Conservation (phyloP, 805 yeast genomes). For the Cephaloascus albidus region DNA sequence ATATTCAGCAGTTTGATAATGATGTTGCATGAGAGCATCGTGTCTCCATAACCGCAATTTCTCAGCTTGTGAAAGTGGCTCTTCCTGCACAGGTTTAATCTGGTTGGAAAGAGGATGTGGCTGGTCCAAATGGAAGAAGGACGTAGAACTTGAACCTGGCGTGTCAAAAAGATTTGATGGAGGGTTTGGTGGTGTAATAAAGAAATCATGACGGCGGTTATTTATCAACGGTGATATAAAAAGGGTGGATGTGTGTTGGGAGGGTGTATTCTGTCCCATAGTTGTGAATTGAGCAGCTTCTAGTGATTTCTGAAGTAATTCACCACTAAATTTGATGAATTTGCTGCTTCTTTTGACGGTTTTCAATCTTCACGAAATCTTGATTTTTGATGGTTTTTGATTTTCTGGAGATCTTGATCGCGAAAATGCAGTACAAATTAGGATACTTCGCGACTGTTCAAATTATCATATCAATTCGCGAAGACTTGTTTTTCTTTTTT, state of each 20-base stretch:
- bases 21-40: constrained; percentile 88
- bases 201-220: constrained; percentile 24
- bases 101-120: constrained; percentile 6
- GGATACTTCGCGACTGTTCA: too few species aligned
- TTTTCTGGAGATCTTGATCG: too few species aligned
- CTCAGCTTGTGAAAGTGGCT: constrained; percentile 71
- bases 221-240: constrained; percentile 62
- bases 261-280: constrained; percentile 18
- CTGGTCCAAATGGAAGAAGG: constrained; percentile 23
- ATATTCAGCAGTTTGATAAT: constrained; percentile 80
- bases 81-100: constrained; percentile 8
- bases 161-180: constrained; percentile 31
- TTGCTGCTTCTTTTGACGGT: too few species aligned
- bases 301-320: too few species aligned
- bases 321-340: too few species aligned
- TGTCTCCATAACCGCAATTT: constrained; percentile 85
- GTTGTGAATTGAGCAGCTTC: too few species aligned
- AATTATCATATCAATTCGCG: too few species aligned
- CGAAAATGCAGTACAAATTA: too few species aligned
- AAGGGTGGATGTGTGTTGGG: constrained; percentile 66
- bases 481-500: too few species aligned
- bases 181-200: constrained; percentile 41
- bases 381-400: too few species aligned
- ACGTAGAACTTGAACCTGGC: constrained; percentile 28
- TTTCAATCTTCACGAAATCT: too few species aligned